phyloP scores from a whole-genome alignment of 306 rosid species.

The Corylus americana region DNA sequence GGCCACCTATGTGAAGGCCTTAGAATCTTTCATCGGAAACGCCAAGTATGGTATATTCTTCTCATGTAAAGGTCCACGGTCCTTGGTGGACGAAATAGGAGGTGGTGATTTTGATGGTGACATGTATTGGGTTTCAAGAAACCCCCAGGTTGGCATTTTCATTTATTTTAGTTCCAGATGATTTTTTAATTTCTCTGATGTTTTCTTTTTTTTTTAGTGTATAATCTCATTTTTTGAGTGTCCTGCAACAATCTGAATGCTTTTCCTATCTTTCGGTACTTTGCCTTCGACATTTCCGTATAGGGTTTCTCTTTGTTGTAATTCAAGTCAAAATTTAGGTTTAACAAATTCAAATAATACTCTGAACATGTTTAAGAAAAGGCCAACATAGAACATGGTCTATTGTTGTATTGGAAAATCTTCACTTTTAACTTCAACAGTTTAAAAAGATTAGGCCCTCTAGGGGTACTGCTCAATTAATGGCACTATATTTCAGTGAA shows the following conservation, averaged over 20 bases:
- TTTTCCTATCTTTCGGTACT: background rate
- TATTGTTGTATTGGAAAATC: background rate
- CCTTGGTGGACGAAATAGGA: slow-evolving; percentile 78
- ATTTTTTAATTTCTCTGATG: background rate
- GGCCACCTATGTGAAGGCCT: slow-evolving; percentile 51
- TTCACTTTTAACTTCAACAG: too few species aligned
- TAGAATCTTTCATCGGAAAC: slow-evolving; percentile 59
- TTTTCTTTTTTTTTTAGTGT: background rate
- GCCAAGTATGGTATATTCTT: slow-evolving; percentile 78
- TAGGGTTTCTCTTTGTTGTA: background rate
- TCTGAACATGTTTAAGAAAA: background rate
- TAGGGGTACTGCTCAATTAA: too few species aligned
- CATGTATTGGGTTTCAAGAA: slow-evolving; percentile 72
- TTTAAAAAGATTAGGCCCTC: too few species aligned
- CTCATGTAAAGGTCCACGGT: slow-evolving; percentile 72
- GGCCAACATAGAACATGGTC: background rate
- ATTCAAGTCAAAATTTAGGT: background rate
- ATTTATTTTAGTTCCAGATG: background rate
- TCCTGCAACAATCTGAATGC: background rate
- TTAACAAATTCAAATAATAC: background rate
- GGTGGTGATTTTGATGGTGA: slow-evolving; percentile 97
- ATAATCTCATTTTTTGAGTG: slow-evolving; percentile 12
- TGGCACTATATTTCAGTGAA: too few species aligned
- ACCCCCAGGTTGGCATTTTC: slow-evolving; percentile 55
- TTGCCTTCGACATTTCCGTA: background rate